A percentile compares a stretch with the other conserved stretches of the same genome.
phyloP scores from a whole-genome alignment of 495 filamentous ascomycete genomes.

The Aspergillus carlsbadensis region DNA sequence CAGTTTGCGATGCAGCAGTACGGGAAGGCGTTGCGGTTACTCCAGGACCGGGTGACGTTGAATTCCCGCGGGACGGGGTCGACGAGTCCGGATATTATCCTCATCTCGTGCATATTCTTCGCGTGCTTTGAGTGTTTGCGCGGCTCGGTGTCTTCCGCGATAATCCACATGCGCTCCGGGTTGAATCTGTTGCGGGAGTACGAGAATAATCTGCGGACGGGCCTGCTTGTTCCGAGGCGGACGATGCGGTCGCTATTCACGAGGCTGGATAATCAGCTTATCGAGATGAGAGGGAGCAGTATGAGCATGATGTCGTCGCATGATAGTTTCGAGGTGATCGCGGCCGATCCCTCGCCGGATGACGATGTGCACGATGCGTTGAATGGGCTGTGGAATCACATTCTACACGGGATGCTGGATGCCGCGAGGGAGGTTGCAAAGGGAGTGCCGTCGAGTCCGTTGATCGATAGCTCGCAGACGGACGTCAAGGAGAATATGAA shows the following conservation, averaged over 20 bases:
- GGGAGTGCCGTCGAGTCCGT: not conserved
- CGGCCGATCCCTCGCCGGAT: not conserved
- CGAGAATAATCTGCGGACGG: not conserved
- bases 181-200: conserved; percentile 3
- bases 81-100: not conserved
- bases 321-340: not conserved
- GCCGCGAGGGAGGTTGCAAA: not conserved
- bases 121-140: conserved; percentile 8
- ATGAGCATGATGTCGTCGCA: not conserved
- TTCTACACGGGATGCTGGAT: conserved; percentile 3
- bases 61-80: not conserved
- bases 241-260: conserved; percentile 6
- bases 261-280: conserved; percentile 6
- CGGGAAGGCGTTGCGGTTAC: conserved; percentile 1
- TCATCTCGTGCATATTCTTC: conserved; percentile 2
- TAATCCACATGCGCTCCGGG: conserved; percentile 5
- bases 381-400: conserved; percentile 2
- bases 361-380: conserved; percentile 4
- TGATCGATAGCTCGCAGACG: not conserved
- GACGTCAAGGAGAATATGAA: not conserved
- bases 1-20: conserved; percentile 9
- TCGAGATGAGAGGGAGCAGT: not conserved
- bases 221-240: not conserved
- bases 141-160: not conserved
- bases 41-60: not conserved